phyloP scores from a whole-genome alignment of 1,139 yeast species.

The Candida gigantensis region DNA sequence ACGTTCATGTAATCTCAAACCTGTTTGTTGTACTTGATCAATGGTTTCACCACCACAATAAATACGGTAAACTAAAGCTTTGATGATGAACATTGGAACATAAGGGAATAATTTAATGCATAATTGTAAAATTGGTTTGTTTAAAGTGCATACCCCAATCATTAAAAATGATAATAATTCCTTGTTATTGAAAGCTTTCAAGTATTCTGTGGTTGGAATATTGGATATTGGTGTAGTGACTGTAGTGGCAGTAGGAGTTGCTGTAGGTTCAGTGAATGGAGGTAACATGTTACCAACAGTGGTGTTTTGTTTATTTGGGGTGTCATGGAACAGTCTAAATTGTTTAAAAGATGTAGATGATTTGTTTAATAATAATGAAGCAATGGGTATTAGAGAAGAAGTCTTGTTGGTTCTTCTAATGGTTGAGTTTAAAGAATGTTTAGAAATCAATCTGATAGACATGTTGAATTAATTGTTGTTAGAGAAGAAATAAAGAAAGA shows the following conservation, averaged over 20 bases:
- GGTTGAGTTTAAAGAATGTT: conserved; percentile 1
- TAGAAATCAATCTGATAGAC: conserved; percentile 3
- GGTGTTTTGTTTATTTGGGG: conserved; percentile 19
- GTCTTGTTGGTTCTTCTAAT: too few relatives aligned
- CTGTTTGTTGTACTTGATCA: conserved; percentile 68
- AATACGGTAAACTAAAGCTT: conserved; percentile 72
- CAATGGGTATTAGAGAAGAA: background rate
- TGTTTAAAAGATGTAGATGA: too few relatives aligned
- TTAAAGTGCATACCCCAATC: conserved; percentile 68
- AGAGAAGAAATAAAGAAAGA: too few relatives aligned
- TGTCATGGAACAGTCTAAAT: conserved; percentile 20
- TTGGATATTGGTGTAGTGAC: too few relatives aligned
- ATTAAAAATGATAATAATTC: conserved; percentile 63
- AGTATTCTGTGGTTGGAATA: conserved; percentile 28
- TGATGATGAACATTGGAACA: conserved; percentile 71
- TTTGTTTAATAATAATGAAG: too few relatives aligned
- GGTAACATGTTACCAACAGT: conserved; percentile 12
- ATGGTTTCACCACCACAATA: conserved; percentile 91
- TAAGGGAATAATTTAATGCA: conserved; percentile 72
- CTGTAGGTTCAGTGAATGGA: conserved; percentile 4
- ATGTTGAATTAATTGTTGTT: too few relatives aligned
- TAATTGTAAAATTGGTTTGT: conserved; percentile 58
- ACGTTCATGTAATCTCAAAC: conserved; percentile 61
- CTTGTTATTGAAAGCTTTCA: conserved; percentile 33
- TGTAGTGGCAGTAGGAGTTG: background rate